Percentiles rank a stretch among this genome's conserved stretches.
Conservation (phyloP, 306 rosid species). For the Fragaria nilgerrensis region DNA sequence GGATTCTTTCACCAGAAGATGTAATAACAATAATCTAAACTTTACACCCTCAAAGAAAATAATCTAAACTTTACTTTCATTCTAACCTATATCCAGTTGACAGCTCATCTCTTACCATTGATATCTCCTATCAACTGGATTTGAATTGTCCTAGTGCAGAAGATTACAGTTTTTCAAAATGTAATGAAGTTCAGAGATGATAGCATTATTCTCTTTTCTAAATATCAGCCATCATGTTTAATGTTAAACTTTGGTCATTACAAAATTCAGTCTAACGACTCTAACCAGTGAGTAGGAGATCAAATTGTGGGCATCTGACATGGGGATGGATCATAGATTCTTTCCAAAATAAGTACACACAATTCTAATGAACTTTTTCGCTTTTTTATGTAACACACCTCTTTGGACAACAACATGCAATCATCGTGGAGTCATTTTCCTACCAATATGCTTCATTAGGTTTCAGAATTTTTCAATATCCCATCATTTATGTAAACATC, state of each 20-base stretch:
- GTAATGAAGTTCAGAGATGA: neutral
- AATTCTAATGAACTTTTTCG: neutral
- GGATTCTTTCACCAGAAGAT: slow-evolving; percentile 20
- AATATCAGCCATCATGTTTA: neutral
- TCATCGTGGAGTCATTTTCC: neutral
- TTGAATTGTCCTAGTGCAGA: neutral
- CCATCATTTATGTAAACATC: neutral
- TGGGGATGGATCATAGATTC: neutral
- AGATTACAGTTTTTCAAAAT: slow-evolving; percentile 1
- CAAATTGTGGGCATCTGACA: neutral
- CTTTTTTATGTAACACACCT: neutral
- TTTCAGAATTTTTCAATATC: neutral
- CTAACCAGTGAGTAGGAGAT: neutral
- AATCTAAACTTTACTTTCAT: neutral
- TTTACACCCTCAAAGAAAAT: neutral
- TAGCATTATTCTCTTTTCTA: neutral
- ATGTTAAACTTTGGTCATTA: neutral
- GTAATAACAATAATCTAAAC: neutral
- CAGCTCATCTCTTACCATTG: neutral
- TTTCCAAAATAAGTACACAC: neutral
- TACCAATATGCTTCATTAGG: neutral
- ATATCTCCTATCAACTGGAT: neutral
- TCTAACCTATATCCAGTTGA: too few relatives aligned
- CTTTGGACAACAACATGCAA: neutral
- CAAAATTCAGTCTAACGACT: neutral